Base-by-base conservation (phyloP, 2,329 filamentous ascomycete species). In the Fusarium piperis region DNA sequence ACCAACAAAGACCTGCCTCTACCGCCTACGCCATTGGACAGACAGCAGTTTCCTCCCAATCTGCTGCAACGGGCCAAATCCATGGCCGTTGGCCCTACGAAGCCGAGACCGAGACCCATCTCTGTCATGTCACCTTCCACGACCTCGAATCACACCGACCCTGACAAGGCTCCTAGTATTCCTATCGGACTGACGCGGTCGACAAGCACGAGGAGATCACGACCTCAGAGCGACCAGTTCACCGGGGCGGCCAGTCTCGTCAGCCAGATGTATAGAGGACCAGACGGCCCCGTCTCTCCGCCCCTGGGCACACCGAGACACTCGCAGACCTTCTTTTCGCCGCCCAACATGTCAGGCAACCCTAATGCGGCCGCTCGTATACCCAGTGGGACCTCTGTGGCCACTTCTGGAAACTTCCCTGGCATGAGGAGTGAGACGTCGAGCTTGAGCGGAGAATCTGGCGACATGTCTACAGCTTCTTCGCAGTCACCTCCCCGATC, bases 1-100 rank as follows among this genome's bases (percentile, higher is more conserved):
- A 88, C 86, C 38, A 92, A 96, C 81, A 97, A 97, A 81, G 94
- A 96, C n/a, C 89, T 97, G 16, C 93, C 94, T 8, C 89, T 97
- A 18, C 93, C 94, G 7, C 89, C 93, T 3, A 91, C 94, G 1
- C 87, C 85, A 78, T 82, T 59, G 66, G 76, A 78, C 11, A 80
- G 79, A 60, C 74, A 75, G 26, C 73, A 75, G n/a, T 78, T 81
- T 38, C 83, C 84, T 12, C 80, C 83, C 16, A 87, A 87, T 9
- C 81, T 91, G 48, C 81, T 91, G 39, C 88, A 91, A 78, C 87
- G 89, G 60, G 89, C 89, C 70, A 91, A 90, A 78, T 87, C 88
- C 30, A 89, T 90, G 66, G 86, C 88, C 52, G 85, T 83, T 65
- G 84, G 84, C n/a, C 70, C 79, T 76, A 79, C 69, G 66, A 86